Percentiles rank a stretch among this genome's conserved stretches.
Evolutionary conservation across 1,284 basidiomycete genomes (phyloP).

Genomic region (Boletus sp.): DNA sequence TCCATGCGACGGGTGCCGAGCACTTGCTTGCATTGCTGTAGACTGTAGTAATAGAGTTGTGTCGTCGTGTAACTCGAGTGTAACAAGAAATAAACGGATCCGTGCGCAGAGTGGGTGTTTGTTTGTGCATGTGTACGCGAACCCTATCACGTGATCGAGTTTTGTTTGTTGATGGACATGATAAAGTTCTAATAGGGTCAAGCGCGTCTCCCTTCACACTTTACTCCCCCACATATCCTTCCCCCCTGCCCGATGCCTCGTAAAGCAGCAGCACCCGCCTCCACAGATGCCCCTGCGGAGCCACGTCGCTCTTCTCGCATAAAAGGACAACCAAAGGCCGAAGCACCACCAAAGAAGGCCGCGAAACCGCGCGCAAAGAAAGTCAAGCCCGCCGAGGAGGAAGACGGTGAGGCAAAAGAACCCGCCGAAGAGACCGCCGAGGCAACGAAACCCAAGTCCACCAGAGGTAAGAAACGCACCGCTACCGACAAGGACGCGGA

Average conservation of each 20-base stretch:
- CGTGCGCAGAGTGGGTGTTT: slow-evolving; percentile 15
- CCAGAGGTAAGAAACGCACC: slow-evolving; percentile 55
- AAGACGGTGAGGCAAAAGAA: slow-evolving; percentile 35
- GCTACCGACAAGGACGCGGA: slow-evolving; percentile 30
- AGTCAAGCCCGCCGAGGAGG: slow-evolving; percentile 35
- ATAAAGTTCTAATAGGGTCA: slow-evolving; percentile 35
- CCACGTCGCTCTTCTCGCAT: slow-evolving; percentile 69
- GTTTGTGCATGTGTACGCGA: slow-evolving; percentile 33
- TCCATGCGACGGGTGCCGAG: slow-evolving; percentile 65
- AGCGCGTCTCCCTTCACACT: slow-evolving; percentile 27
- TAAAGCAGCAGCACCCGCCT: slow-evolving; percentile 48
- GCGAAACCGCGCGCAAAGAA: slow-evolving; percentile 61
- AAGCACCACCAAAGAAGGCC: slow-evolving; percentile 48
- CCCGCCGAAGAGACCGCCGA: slow-evolving; percentile 28
- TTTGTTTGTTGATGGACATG: slow-evolving; percentile 34
- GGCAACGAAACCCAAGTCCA: slow-evolving; percentile 49
- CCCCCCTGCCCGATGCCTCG: slow-evolving; percentile 51
- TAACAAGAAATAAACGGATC: slow-evolving; percentile 1
- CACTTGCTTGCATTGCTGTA: slow-evolving; percentile 56
- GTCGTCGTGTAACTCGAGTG: no score
- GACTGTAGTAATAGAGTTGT: no score
- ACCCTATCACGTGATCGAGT: slow-evolving; percentile 29
- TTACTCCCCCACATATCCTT: slow-evolving; percentile 7
- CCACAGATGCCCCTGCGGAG: slow-evolving; percentile 31
- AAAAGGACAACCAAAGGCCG: slow-evolving; percentile 62